phyloP scores from a whole-genome alignment of 23 red algal genomes.

The Cyanidioschyzon merolae region DNA sequence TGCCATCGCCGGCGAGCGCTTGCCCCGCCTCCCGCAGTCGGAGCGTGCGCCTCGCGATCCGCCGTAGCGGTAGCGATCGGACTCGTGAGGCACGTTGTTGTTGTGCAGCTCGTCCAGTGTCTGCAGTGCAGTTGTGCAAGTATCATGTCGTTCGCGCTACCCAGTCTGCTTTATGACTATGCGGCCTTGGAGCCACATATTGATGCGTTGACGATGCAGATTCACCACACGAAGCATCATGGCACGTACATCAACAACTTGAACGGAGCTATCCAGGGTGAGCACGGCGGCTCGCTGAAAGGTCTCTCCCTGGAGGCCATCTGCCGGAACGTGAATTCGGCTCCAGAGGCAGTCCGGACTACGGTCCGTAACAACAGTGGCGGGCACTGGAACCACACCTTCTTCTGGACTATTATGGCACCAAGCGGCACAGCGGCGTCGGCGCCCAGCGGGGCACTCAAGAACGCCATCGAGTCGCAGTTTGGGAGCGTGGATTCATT shows the following conservation, averaged over 20 bases:
- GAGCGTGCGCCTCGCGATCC: too few species aligned
- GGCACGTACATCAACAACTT: conserved; percentile 31
- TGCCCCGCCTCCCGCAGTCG: too few species aligned
- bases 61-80: too few species aligned
- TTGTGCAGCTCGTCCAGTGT: too few species aligned
- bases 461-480: conserved; percentile 49
- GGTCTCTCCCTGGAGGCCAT: conserved; percentile 76
- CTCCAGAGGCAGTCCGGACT: conserved; percentile 45
- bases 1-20: too few species aligned
- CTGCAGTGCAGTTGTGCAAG: too few species aligned
- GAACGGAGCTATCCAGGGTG: conserved; percentile 25
- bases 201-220: conserved; percentile 21
- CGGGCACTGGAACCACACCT: conserved; percentile 86
- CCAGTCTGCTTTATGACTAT: conserved; percentile 21
- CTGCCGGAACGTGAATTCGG: conserved; percentile 45
- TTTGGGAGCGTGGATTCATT: conserved; percentile 75
- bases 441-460: conserved; percentile 49
- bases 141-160: conserved; percentile 22
- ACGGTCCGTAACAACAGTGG: conserved; percentile 78
- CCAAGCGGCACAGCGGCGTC: conserved; percentile 28
- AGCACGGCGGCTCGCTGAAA: conserved; percentile 39
- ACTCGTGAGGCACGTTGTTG: too few species aligned
- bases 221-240: conserved; percentile 28
- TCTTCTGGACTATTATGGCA: conserved; percentile 79
- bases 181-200: conserved; percentile 25